A percentile compares a stretch with the other conserved stretches of the same genome.
Evolutionary conservation across 2,329 filamentous ascomycete species (phyloP).

Genomic region (Harringtonia lauricola): DNA sequence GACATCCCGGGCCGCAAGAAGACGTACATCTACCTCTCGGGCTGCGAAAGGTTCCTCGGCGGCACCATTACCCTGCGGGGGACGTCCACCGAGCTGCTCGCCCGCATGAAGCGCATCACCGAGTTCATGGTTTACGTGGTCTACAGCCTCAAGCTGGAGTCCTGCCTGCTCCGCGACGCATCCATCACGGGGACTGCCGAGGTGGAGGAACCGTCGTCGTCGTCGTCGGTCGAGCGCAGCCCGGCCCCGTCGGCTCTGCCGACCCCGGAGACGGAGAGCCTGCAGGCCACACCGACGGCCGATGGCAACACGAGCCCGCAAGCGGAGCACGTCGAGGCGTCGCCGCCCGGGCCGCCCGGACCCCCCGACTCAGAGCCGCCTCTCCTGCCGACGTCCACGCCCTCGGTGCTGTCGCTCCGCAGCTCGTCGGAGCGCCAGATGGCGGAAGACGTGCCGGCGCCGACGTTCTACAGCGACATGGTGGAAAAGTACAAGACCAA

Average conservation of each 20-base stretch:
- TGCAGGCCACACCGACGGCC: no score
- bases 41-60: constrained; percentile 78
- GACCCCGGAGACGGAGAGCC: background rate
- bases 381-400: background rate
- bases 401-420: no score
- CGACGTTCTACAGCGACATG: constrained; percentile 91
- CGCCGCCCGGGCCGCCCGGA: no score
- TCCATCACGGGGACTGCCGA: constrained; percentile 71
- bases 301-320: no score
- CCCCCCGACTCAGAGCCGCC: background rate
- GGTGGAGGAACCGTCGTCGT: constrained; percentile 32
- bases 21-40: constrained; percentile 91
- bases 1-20: constrained; percentile 67
- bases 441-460: constrained; percentile 70
- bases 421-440: constrained; percentile 46
- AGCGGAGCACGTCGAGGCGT: no score
- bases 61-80: constrained; percentile 91
- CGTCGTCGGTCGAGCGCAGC: constrained; percentile 1
- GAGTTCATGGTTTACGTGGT: constrained; percentile 99
- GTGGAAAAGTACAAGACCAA: constrained; percentile 89
- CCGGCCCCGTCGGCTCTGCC: background rate
- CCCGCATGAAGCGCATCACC: constrained; percentile 81
- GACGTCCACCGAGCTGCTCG: constrained; percentile 57
- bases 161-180: constrained; percentile 85
- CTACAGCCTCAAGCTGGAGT: constrained; percentile 93